Percentiles rank a stretch among this genome's conserved stretches.
These are phyloP conservation scores for Chlorella vulgaris DNA, from an alignment of 139 green algal genomes.

Conservation along the genomic window DNA sequence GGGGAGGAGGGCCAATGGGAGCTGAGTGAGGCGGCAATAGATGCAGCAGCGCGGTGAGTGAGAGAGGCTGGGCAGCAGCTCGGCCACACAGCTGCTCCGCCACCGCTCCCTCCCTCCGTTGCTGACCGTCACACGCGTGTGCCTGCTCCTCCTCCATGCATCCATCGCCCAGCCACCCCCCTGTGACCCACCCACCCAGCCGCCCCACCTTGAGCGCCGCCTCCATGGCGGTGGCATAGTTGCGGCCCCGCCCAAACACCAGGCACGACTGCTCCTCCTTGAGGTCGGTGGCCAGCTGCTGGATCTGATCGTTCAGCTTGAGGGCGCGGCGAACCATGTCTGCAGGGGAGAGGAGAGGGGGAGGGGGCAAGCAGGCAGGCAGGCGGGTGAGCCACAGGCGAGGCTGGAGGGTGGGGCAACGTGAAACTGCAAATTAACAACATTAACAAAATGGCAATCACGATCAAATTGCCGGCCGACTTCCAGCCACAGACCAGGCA, in stretches of 20 bases:
- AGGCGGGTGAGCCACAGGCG: neutral
- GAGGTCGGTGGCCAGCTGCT: slow-evolving; percentile 61
- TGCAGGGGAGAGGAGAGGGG: no score
- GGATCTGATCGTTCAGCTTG: slow-evolving; percentile 61
- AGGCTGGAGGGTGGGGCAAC: neutral
- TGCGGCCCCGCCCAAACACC: slow-evolving; percentile 68
- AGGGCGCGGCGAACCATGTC: slow-evolving; percentile 44
- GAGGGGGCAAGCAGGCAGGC: no score
- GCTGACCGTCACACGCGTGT: no score
- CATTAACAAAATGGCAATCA: no score
- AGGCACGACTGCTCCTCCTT: slow-evolving; percentile 64
- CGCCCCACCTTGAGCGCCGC: slow-evolving; percentile 58
- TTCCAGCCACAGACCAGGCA: no score
- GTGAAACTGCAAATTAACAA: no score
- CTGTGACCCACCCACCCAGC: no score
- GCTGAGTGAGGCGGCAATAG: neutral
- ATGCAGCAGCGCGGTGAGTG: no score
- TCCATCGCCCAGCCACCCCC: no score
- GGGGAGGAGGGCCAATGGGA: neutral
- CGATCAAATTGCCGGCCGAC: no score
- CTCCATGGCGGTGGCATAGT: slow-evolving; percentile 83
- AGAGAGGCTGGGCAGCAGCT: no score
- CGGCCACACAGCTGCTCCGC: neutral
- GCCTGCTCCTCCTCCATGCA: no score
- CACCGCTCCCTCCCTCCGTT: neutral